A percentile compares a stretch with the other conserved stretches of the same genome.
Conservation (phyloP, 2,329 filamentous ascomycete genomes). For the Colletotrichum tropicicola region DNA sequence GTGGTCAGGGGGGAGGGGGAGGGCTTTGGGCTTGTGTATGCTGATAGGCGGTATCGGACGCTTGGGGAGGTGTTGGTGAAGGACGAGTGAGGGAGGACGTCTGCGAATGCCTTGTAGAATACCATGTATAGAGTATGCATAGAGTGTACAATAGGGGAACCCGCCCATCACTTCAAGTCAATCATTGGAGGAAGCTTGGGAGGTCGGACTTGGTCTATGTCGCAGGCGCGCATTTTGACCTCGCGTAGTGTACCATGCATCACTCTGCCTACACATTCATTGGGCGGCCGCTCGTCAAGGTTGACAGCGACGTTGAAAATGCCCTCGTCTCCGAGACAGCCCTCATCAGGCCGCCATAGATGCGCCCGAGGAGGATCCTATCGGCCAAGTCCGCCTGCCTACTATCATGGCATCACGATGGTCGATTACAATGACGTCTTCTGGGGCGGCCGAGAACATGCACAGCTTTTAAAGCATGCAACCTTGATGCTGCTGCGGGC, state of each 20-base stretch:
- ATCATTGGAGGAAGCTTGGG: no score
- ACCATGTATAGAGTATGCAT: slow-evolving; percentile 15
- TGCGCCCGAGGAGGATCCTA: background rate
- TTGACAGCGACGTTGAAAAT: no score
- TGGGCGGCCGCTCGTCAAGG: background rate
- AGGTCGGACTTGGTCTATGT: no score
- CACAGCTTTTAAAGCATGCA: background rate
- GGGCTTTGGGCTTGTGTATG: slow-evolving; percentile 58
- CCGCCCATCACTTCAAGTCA: no score
- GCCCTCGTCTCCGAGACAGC: background rate
- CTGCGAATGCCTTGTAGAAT: background rate
- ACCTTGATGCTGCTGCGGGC: background rate
- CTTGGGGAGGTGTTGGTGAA: slow-evolving; percentile 46
- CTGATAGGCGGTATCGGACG: slow-evolving; percentile 57
- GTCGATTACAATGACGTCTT: background rate
- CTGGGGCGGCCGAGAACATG: background rate
- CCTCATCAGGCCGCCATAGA: background rate
- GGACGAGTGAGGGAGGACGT: background rate
- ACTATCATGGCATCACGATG: no score
- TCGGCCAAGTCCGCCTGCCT: background rate
- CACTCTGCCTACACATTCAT: no score
- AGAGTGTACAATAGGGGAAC: slow-evolving; percentile 14
- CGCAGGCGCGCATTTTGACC: no score
- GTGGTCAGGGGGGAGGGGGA: slow-evolving; percentile 44
- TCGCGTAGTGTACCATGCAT: no score